These are phyloP conservation scores for Chondrus crispus DNA, from an alignment of 23 red algal genomes.

Conservation along the genomic window DNA sequence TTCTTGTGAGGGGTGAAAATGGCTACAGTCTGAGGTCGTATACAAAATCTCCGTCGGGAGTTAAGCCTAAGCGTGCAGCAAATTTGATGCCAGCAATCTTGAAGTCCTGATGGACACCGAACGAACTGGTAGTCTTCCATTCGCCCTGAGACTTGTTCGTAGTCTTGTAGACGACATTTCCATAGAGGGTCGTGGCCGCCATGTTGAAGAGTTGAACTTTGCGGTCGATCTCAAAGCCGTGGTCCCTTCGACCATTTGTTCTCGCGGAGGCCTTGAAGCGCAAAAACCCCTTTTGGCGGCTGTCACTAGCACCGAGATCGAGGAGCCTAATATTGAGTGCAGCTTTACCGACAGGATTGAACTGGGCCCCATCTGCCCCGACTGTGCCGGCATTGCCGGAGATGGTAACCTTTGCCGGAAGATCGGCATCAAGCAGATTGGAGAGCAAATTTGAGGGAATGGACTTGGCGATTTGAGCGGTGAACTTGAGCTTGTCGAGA, in stretches of 20 bases:
- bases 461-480: constrained; percentile 34
- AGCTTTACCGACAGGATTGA: constrained; percentile 60
- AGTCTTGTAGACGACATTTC: constrained; percentile 63
- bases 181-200: constrained; percentile 60
- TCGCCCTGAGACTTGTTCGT: constrained; percentile 46
- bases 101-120: constrained; percentile 76
- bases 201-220: constrained; percentile 50
- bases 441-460: constrained; percentile 52
- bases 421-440: constrained; percentile 37
- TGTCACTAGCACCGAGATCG: constrained; percentile 58
- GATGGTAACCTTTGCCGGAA: constrained; percentile 60
- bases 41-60: constrained; percentile 70
- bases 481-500: constrained; percentile 40
- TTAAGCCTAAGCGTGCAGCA: constrained; percentile 65
- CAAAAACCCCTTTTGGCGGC: constrained; percentile 28
- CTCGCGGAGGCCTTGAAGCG: constrained; percentile 64
- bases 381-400: constrained; percentile 41
- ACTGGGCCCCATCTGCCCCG: neutral
- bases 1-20: neutral
- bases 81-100: constrained; percentile 55
- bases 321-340: constrained; percentile 64
- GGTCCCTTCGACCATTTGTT: constrained; percentile 51
- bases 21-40: constrained; percentile 42
- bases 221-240: constrained; percentile 81
- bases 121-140: constrained; percentile 66